A percentile compares a stretch with the other conserved stretches of the same genome.
Evolutionary conservation across 768 basidiomycete species (phyloP).

Genomic region (Daedaleopsis sinensis): DNA sequence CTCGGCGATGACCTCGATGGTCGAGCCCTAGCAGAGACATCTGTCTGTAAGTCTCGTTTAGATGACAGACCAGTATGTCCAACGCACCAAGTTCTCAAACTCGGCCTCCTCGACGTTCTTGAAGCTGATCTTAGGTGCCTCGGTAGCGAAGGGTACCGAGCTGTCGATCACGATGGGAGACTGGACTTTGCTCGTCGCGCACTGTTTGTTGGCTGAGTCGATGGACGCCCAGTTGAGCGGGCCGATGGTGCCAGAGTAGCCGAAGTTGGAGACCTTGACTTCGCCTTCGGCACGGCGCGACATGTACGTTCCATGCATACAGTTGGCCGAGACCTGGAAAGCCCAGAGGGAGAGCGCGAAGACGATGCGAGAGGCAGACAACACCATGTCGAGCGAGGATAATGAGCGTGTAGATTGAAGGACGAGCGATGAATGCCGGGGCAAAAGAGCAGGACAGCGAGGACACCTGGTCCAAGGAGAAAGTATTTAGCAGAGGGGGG

Average conservation of each 20-base stretch:
- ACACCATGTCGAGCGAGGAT: not conserved
- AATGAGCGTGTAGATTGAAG: not conserved
- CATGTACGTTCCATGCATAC: not conserved
- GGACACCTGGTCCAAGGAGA: not conserved
- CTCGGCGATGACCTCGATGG: not conserved
- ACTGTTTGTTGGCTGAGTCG: not conserved
- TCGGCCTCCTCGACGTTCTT: slow-evolving; percentile 2
- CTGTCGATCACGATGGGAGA: not conserved
- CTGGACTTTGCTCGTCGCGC: not conserved
- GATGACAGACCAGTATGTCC: not conserved
- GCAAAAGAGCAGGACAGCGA: not conserved
- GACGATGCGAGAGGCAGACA: not conserved
- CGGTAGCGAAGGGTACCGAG: not conserved
- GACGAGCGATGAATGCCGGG: not conserved
- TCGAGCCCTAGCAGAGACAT: not conserved
- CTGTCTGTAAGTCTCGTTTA: not conserved
- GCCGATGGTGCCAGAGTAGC: not conserved
- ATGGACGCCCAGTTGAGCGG: not conserved
- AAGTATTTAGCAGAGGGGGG: not conserved
- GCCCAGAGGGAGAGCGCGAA: not conserved
- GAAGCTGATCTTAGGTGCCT: not conserved
- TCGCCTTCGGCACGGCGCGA: not conserved
- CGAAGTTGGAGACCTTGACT: slow-evolving; percentile 2
- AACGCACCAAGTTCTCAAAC: not conserved
- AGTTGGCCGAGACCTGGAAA: not conserved